Conservation (phyloP, 257 asterid genomes). For the Solanum bulbocastanum region DNA sequence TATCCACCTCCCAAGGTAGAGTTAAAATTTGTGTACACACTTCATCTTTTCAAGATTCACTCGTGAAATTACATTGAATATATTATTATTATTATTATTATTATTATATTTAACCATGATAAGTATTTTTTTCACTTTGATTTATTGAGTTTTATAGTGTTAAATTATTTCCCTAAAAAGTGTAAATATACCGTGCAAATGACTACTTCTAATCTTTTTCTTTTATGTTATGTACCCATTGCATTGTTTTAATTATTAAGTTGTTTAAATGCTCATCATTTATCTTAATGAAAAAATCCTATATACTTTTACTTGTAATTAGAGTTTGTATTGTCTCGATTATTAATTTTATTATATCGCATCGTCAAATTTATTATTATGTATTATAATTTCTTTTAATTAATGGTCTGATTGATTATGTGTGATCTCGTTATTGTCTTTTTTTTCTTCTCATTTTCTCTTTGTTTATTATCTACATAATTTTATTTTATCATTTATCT, state of each 20-base stretch:
- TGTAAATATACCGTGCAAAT: not conserved
- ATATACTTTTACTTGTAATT: not conserved
- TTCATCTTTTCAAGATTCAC: not conserved
- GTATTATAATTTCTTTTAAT: too few relatives aligned
- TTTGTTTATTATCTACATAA: not conserved
- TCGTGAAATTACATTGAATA: too few relatives aligned
- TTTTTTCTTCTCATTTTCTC: too few relatives aligned
- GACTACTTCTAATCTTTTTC: not conserved
- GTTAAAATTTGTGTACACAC: not conserved
- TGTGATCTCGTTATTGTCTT: not conserved
- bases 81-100: too few relatives aligned
- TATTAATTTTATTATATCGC: too few relatives aligned
- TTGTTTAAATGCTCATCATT: not conserved
- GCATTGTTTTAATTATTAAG: not conserved
- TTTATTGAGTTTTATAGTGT: not conserved
- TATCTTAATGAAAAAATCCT: not conserved
- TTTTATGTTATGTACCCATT: not conserved
- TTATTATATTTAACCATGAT: not conserved
- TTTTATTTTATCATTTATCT: too few relatives aligned
- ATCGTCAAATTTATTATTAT: too few relatives aligned
- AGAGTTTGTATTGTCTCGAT: not conserved
- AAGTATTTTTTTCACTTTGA: not conserved
- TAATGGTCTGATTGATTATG: not conserved
- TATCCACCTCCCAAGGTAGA: not conserved
- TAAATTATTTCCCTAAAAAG: not conserved